These are phyloP conservation scores for Aspergillus funiculosus DNA, from an alignment of 495 filamentous ascomycete genomes.

Conservation along the genomic window DNA sequence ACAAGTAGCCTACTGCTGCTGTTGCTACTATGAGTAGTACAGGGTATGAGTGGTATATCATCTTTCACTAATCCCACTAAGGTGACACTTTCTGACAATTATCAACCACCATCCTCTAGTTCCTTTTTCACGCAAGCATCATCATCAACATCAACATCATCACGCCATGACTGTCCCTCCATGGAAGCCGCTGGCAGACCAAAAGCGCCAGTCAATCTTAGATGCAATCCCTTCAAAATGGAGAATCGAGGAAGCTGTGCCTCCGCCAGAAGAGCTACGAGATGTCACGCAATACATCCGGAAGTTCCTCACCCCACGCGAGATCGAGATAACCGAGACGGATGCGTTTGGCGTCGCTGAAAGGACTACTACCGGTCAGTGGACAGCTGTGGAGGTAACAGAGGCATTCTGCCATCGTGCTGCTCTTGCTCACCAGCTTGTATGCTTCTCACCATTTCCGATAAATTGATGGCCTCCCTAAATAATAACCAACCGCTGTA, in stretches of 20 bases:
- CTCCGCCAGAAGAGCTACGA: constrained; percentile 44
- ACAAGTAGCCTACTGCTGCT: too few relatives aligned
- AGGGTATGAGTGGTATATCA: too few relatives aligned
- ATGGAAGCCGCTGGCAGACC: constrained; percentile 44
- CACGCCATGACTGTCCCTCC: constrained; percentile 1
- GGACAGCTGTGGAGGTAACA: constrained; percentile 47
- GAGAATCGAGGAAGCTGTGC: constrained; percentile 43
- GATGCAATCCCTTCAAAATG: constrained; percentile 54
- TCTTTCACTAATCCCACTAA: too few relatives aligned
- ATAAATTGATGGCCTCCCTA: background rate
- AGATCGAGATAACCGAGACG: constrained; percentile 53
- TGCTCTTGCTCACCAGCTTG: constrained; percentile 52
- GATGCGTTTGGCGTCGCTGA: constrained; percentile 46
- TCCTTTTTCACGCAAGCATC: background rate
- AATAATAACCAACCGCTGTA: background rate
- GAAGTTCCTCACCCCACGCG: constrained; percentile 47
- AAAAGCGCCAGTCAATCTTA: constrained; percentile 50
- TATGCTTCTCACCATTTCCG: constrained; percentile 15
- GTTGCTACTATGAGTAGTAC: too few relatives aligned
- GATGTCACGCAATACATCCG: constrained; percentile 60
- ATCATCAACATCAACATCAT: background rate
- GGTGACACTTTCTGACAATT: too few relatives aligned
- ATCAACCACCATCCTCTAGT: background rate
- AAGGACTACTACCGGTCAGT: constrained; percentile 40
- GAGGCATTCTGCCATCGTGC: constrained; percentile 54